Conservation (phyloP, 2,329 filamentous ascomycete species). For the Leptographium galeiforme region DNA sequence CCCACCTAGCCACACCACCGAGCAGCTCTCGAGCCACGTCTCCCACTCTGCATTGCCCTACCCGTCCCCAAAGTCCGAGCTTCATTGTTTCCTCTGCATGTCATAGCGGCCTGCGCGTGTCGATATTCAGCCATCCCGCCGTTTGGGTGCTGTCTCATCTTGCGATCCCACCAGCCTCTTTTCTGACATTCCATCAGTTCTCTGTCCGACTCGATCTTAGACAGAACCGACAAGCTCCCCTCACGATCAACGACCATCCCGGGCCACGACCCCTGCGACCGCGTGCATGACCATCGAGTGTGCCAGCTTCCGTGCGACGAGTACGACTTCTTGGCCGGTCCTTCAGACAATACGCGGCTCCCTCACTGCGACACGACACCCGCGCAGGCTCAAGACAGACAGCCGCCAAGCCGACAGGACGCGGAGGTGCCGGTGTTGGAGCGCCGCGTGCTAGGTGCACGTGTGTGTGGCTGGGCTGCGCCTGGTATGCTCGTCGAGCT, state of each 20-base stretch:
- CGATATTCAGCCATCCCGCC: not conserved
- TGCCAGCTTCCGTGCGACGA: not conserved
- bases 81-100: not conserved
- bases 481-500: not conserved
- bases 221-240: not conserved
- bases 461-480: not conserved
- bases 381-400: not conserved
- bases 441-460: not conserved
- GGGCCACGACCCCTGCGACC: not conserved
- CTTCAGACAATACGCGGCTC: not conserved
- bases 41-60: not conserved
- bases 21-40: not conserved
- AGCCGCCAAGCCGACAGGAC: not conserved
- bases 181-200: not conserved
- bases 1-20: not conserved
- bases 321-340: not conserved
- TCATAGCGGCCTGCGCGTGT: not conserved
- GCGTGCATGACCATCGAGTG: not conserved
- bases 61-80: not conserved
- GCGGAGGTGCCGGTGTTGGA: not conserved
- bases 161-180: not conserved
- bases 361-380: not conserved
- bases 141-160: not conserved
- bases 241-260: not conserved
- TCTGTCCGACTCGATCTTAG: constrained; percentile 2